phyloP scores from a whole-genome alignment of 73 alveolate species.

The Urostyla sp. region DNA sequence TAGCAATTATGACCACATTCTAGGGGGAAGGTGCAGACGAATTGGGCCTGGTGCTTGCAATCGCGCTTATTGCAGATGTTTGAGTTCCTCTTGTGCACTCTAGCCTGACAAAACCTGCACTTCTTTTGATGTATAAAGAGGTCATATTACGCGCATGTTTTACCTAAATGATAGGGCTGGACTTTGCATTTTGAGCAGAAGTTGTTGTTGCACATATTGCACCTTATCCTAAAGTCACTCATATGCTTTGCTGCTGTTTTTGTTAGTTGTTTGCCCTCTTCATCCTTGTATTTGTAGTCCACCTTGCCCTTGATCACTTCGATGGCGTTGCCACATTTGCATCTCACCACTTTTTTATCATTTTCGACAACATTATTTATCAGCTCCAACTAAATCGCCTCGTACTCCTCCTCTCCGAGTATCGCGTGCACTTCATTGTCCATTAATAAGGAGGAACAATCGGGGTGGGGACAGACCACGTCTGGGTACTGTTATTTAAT shows the following conservation, averaged over 20 bases:
- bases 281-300: constrained; percentile 70
- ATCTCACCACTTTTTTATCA: constrained; percentile 34
- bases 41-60: constrained; percentile 56
- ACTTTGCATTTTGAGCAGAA: constrained; percentile 73
- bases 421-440: constrained; percentile 25
- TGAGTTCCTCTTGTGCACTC: not conserved
- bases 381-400: constrained; percentile 6
- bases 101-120: constrained; percentile 67
- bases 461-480: not conserved
- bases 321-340: constrained; percentile 65
- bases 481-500: not conserved
- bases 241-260: constrained; percentile 71
- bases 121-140: constrained; percentile 52
- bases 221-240: constrained; percentile 70
- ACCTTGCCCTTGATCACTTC: constrained; percentile 40
- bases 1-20: constrained; percentile 81
- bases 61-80: constrained; percentile 68
- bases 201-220: constrained; percentile 65
- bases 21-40: constrained; percentile 67
- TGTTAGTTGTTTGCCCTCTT: constrained; percentile 51
- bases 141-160: constrained; percentile 73
- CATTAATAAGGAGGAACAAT: not conserved
- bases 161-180: constrained; percentile 79
- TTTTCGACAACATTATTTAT: not conserved
- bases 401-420: constrained; percentile 31